Evolutionary conservation across 1,139 yeast genomes (phyloP).

Genomic region (Hanseniaspora uvarum): DNA sequence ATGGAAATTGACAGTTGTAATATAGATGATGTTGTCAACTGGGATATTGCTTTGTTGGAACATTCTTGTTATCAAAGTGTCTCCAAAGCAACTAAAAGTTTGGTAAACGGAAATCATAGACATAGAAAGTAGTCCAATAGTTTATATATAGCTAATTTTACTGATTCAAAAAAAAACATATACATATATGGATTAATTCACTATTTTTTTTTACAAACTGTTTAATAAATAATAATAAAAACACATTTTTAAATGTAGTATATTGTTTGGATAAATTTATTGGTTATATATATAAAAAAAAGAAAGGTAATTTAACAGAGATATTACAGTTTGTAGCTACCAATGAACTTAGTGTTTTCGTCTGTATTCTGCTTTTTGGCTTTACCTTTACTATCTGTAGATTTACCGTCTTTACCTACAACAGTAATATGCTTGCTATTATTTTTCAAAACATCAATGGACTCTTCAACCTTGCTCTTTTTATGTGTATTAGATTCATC

Average conservation of each 20-base stretch:
- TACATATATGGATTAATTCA: background rate
- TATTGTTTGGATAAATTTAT: background rate
- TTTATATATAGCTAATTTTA: background rate
- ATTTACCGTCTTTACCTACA: slow-evolving; percentile 67
- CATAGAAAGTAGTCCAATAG: background rate
- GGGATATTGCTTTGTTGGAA: slow-evolving; percentile 14
- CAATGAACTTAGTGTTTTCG: slow-evolving; percentile 22
- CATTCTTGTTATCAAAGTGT: slow-evolving; percentile 13
- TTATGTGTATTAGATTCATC: slow-evolving; percentile 23
- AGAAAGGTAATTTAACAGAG: background rate
- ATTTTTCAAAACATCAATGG: slow-evolving; percentile 59
- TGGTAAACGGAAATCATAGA: slow-evolving; percentile 10
- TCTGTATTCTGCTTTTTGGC: slow-evolving; percentile 36
- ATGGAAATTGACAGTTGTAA: slow-evolving; percentile 16
- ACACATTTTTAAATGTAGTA: background rate
- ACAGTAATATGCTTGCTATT: slow-evolving; percentile 70
- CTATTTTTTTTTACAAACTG: no score
- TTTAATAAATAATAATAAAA: no score
- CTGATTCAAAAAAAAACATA: background rate
- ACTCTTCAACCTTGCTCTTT: slow-evolving; percentile 42
- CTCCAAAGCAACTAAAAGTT: slow-evolving; percentile 9
- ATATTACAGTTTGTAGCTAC: slow-evolving; percentile 25
- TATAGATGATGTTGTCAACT: slow-evolving; percentile 16
- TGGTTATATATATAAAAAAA: background rate
- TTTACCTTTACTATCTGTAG: slow-evolving; percentile 64